Evolutionary conservation across 129 eudicot species (phyloP).

Genomic region (Silybum marianum): DNA sequence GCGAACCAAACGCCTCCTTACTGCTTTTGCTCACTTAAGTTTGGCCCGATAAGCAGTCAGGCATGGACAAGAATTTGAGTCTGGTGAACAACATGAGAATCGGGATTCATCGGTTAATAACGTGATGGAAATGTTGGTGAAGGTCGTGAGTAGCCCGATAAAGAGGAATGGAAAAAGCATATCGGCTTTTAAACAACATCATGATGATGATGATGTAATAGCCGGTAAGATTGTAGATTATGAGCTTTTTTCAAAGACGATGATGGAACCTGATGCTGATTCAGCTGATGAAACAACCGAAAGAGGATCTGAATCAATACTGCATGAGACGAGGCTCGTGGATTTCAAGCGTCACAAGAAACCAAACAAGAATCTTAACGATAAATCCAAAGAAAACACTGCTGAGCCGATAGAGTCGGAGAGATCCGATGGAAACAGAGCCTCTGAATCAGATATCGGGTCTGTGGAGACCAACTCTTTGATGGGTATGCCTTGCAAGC

Average conservation of each 20-base stretch:
- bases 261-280: slow-evolving; percentile 22
- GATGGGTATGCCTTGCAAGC: slow-evolving; percentile 34
- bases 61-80: slow-evolving; percentile 25
- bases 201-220: slow-evolving; percentile 1
- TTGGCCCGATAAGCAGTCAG: slow-evolving; percentile 7
- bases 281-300: slow-evolving; percentile 13
- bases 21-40: slow-evolving; percentile 60
- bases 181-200: slow-evolving; percentile 14
- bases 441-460: slow-evolving; percentile 13
- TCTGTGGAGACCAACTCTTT: background rate
- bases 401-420: background rate
- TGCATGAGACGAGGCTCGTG: slow-evolving; percentile 49
- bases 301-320: slow-evolving; percentile 19
- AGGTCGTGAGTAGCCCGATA: slow-evolving; percentile 21
- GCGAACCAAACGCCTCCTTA: background rate
- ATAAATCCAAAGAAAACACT: slow-evolving; percentile 12
- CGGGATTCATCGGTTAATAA: slow-evolving; percentile 48
- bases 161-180: slow-evolving; percentile 30
- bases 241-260: slow-evolving; percentile 25
- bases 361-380: slow-evolving; percentile 30
- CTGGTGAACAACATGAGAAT: slow-evolving; percentile 9
- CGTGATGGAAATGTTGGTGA: slow-evolving; percentile 47
- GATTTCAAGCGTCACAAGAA: slow-evolving; percentile 65
- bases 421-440: background rate
- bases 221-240: slow-evolving; percentile 9